Evolutionary conservation across 2,329 filamentous ascomycete species (phyloP).

Genomic region (Diaporthe eres): DNA sequence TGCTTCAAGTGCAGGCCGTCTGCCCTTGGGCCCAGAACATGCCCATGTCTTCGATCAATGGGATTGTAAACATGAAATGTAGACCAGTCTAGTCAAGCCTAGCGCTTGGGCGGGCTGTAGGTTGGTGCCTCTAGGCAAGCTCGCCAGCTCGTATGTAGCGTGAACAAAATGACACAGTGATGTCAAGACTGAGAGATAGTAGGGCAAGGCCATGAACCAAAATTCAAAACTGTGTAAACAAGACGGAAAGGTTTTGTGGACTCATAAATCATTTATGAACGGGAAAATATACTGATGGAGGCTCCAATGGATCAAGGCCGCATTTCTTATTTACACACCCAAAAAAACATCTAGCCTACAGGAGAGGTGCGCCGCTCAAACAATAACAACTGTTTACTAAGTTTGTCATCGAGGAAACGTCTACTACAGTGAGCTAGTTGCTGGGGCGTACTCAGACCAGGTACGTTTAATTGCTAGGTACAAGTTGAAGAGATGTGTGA

Average conservation of each 20-base stretch:
- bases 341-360: accelerated
- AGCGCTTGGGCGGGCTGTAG: background rate
- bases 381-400: no score
- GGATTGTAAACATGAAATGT: background rate
- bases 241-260: background rate
- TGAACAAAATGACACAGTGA: background rate
- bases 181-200: background rate
- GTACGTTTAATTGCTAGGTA: background rate
- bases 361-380: no score
- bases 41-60: background rate
- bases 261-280: background rate
- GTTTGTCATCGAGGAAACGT: background rate
- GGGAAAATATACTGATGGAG: background rate
- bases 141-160: background rate
- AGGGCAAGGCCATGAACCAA: background rate
- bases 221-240: no score
- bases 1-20: background rate
- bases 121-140: background rate
- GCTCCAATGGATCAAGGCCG: background rate
- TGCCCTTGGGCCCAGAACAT: background rate
- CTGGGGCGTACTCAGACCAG: background rate
- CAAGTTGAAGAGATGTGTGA: background rate
- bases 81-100: background rate
- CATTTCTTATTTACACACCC: background rate
- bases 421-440: no score